Percentiles rank a stretch among this genome's conserved stretches.
These are phyloP conservation scores for Aspergillus ostianus DNA, from an alignment of 495 filamentous ascomycete species.

Conservation along the genomic window DNA sequence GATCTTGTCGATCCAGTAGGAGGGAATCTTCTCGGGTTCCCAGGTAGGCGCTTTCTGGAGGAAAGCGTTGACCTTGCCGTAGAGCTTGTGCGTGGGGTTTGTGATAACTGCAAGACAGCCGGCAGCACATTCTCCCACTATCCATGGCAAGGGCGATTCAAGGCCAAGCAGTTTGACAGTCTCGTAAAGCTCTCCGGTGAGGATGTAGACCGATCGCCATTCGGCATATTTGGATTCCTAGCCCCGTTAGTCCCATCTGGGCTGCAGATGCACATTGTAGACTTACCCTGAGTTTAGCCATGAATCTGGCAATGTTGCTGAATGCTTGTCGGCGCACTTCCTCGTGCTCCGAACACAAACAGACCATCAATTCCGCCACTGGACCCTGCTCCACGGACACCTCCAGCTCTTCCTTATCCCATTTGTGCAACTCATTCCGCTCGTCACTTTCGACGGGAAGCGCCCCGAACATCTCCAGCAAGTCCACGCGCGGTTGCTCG, in stretches of 20 bases:
- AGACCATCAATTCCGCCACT: conserved; percentile 63
- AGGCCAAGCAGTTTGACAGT: conserved; percentile 58
- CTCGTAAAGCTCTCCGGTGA: conserved; percentile 76
- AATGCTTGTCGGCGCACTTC: conserved; percentile 78
- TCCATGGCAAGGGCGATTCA: conserved; percentile 63
- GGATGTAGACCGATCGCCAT: conserved; percentile 69
- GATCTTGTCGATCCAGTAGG: conserved; percentile 69
- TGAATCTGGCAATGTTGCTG: conserved; percentile 60
- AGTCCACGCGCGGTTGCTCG: conserved; percentile 25
- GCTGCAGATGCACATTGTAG: background rate
- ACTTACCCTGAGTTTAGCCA: conserved; percentile 58
- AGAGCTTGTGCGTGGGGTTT: conserved; percentile 79
- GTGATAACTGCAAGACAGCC: conserved; percentile 64
- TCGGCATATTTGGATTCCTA: conserved; percentile 68
- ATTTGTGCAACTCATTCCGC: conserved; percentile 51
- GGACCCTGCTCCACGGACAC: conserved; percentile 72
- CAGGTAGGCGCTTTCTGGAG: conserved; percentile 73
- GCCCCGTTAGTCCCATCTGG: background rate
- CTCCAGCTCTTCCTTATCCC: conserved; percentile 71
- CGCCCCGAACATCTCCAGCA: conserved; percentile 41
- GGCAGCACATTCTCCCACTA: conserved; percentile 71
- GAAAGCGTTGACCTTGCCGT: conserved; percentile 82
- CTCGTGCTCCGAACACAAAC: conserved; percentile 69
- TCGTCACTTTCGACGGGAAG: conserved; percentile 41
- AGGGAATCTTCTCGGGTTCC: conserved; percentile 69